phyloP scores from a whole-genome alignment of 83 land plant species.

The Picea abies region DNA sequence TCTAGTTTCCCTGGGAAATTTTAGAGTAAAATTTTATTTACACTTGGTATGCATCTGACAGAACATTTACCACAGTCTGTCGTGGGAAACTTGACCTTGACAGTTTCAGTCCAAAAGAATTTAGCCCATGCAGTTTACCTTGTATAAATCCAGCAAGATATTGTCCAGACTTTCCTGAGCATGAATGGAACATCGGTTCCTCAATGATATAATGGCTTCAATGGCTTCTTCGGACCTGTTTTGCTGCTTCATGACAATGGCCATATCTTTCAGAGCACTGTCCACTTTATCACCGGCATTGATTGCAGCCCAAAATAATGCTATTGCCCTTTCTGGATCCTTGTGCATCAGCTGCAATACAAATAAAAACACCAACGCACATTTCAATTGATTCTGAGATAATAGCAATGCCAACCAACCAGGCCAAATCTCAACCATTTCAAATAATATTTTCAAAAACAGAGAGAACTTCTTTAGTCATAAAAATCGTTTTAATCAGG shows the following conservation, averaged over 20 bases:
- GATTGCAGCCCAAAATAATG: slow-evolving; percentile 96
- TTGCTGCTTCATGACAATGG: slow-evolving; percentile 99
- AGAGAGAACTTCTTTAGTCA: too few species aligned
- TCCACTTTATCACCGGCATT: slow-evolving; percentile 96
- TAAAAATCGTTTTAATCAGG: too few species aligned
- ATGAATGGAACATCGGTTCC: slow-evolving; percentile 84
- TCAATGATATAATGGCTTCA: slow-evolving; percentile 93
- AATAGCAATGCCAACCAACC: too few species aligned
- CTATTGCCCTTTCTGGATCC: slow-evolving; percentile 91
- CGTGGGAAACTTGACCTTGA: neutral
- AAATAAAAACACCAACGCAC: neutral
- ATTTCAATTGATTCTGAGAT: too few species aligned
- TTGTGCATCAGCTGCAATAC: slow-evolving; percentile 85
- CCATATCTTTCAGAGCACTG: slow-evolving; percentile 98
- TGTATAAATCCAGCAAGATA: slow-evolving; percentile 90
- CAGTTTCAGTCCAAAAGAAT: neutral
- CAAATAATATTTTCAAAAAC: too few species aligned
- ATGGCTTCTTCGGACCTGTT: slow-evolving; percentile 96
- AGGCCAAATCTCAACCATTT: too few species aligned
- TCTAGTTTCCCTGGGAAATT: too few species aligned
- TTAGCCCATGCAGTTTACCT: slow-evolving; percentile 46
- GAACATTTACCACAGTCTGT: too few species aligned
- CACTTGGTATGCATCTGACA: too few species aligned
- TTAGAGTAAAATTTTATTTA: too few species aligned
- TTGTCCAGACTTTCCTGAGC: slow-evolving; percentile 98